These are phyloP conservation scores for Carpinus fangiana DNA, from an alignment of 306 rosid genomes.

Conservation along the genomic window DNA sequence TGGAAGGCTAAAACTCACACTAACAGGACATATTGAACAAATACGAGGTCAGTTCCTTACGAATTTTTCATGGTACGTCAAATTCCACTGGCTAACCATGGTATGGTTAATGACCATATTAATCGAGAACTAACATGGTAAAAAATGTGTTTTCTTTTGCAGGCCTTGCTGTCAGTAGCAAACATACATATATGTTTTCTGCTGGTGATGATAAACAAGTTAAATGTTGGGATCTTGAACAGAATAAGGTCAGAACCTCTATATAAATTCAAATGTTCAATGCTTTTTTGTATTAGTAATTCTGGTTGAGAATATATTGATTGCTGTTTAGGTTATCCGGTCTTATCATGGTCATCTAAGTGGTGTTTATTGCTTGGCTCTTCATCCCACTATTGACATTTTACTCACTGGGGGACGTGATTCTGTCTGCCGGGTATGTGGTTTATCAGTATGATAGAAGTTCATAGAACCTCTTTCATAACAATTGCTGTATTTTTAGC, in stretches of 20 bases:
- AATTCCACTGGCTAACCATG: constrained; percentile 13
- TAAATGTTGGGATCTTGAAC: constrained; percentile 99
- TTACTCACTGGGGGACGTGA: constrained; percentile 98
- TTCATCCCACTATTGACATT: constrained; percentile 93
- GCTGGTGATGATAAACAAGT: constrained; percentile 99
- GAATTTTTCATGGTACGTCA: constrained; percentile 20
- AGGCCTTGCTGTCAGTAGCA: constrained; percentile 94
- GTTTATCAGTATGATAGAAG: constrained; percentile 19
- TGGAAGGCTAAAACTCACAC: constrained; percentile 82
- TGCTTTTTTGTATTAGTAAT: constrained; percentile 19
- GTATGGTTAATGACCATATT: constrained; percentile 5
- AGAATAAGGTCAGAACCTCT: constrained; percentile 70
- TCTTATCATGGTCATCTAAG: constrained; percentile 98
- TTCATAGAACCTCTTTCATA: constrained; percentile 5
- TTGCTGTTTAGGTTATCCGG: constrained; percentile 72
- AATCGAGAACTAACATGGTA: neutral
- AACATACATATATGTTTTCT: constrained; percentile 96
- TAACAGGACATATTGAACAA: constrained; percentile 97
- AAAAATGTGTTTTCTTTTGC: constrained; percentile 24
- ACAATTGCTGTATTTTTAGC: constrained; percentile 18
- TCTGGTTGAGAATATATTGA: constrained; percentile 9
- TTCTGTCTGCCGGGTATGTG: constrained; percentile 96
- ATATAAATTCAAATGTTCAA: constrained; percentile 4
- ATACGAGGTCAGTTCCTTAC: constrained; percentile 63
- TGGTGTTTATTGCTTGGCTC: constrained; percentile 97